Conservation (phyloP, 2,329 filamentous ascomycete species). For the Hymenoscyphus salicellus region DNA sequence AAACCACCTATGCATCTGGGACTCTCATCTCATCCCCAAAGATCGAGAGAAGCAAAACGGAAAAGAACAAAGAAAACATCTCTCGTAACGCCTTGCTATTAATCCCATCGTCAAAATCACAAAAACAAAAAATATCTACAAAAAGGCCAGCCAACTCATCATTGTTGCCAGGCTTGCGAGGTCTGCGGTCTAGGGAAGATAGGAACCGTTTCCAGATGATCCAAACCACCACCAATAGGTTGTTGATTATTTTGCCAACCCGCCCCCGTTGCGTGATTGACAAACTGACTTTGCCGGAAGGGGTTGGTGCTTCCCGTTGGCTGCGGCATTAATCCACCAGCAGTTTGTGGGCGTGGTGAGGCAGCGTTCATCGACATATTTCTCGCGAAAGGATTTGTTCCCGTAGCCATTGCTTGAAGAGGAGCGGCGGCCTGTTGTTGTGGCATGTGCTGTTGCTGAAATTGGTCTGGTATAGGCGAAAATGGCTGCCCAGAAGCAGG, state of each 20-base stretch:
- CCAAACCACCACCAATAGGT: conserved; percentile 76
- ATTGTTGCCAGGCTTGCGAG: conserved; percentile 58
- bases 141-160: conserved; percentile 8
- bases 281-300: conserved; percentile 86
- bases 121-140: conserved; percentile 16
- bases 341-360: conserved; percentile 31
- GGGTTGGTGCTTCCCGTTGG: conserved; percentile 90
- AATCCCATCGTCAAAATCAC: conserved; percentile 13
- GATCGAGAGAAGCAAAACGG: neutral
- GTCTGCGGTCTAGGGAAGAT: conserved; percentile 80
- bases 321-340: conserved; percentile 61
- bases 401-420: conserved; percentile 58
- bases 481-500: conserved; percentile 37
- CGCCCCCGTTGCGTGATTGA: conserved; percentile 82
- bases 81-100: conserved; percentile 36
- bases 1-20: neutral
- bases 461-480: conserved; percentile 37
- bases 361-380: conserved; percentile 35
- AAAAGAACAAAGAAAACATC: conserved; percentile 8
- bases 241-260: conserved; percentile 82
- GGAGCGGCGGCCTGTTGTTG: conserved; percentile 43
- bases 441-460: conserved; percentile 34
- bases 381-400: conserved; percentile 70
- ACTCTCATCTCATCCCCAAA: neutral
- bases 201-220: conserved; percentile 73